phyloP scores from a whole-genome alignment of 2,329 filamentous ascomycete species.

The Ophiostoma perfectum region DNA sequence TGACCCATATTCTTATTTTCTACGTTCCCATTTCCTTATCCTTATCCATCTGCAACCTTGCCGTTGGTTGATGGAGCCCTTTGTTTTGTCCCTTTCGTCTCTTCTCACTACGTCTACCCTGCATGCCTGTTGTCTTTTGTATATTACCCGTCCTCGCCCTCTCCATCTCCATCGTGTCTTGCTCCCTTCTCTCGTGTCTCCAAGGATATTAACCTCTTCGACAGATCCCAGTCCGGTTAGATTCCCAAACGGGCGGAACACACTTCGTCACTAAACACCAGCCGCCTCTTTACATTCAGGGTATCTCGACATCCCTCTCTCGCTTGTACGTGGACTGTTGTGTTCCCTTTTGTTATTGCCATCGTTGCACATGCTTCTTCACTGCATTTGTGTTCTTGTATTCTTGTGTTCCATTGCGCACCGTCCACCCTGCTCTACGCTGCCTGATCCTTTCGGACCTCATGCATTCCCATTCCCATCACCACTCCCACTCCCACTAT shows the following conservation, averaged over 20 bases:
- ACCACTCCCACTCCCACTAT: background rate
- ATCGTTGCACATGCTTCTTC: background rate
- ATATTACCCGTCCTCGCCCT: background rate
- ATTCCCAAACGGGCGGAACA: slow-evolving; percentile 18
- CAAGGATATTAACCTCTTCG: slow-evolving; percentile 17
- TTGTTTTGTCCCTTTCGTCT: slow-evolving; percentile 7
- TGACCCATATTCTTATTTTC: slow-evolving; percentile 15
- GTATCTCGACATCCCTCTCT: background rate
- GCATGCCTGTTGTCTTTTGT: background rate
- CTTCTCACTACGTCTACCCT: background rate
- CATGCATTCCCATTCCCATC: background rate
- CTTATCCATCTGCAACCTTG: slow-evolving; percentile 24
- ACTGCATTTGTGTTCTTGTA: background rate
- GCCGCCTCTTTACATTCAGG: background rate
- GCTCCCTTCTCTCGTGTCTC: background rate
- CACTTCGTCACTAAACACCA: background rate
- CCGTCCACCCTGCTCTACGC: background rate
- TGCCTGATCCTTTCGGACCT: background rate
- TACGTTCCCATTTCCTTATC: slow-evolving; percentile 11
- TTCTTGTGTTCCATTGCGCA: background rate
- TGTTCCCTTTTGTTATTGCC: background rate
- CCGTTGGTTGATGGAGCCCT: slow-evolving; percentile 7
- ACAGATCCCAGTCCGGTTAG: slow-evolving; percentile 17
- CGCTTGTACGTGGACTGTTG: background rate
- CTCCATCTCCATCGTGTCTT: background rate